Evolutionary conservation across 257 asterid species (phyloP).

Genomic region (Scutellaria galericulata): DNA sequence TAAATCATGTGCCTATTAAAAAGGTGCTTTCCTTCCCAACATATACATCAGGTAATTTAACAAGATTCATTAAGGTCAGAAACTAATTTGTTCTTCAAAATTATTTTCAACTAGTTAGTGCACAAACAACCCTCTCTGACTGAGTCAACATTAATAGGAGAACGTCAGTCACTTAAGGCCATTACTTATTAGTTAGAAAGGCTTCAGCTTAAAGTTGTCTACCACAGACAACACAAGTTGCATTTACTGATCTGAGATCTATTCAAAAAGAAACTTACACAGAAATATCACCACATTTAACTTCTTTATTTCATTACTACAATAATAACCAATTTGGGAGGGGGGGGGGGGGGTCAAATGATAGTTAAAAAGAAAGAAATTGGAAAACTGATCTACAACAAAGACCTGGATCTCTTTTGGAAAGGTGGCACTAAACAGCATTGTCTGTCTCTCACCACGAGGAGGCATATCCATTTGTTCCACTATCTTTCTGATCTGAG

Average conservation of each 20-base stretch:
- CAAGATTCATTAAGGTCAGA: neutral
- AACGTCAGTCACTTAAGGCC: too few relatives aligned
- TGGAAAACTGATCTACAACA: neutral
- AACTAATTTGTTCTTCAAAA: neutral
- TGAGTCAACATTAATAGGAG: neutral
- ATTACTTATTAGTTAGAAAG: neutral
- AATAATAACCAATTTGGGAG: neutral
- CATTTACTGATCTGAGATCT: neutral
- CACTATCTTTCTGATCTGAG: constrained; percentile 83
- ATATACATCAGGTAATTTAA: neutral
- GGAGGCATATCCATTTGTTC: constrained; percentile 88
- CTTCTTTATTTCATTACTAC: neutral
- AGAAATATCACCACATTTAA: neutral
- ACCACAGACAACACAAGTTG: constrained; percentile 8
- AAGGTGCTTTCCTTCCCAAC: neutral
- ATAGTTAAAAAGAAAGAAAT: constrained; percentile 17
- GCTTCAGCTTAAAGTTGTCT: neutral
- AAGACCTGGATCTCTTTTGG: constrained; percentile 24
- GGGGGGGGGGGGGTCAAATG: neutral
- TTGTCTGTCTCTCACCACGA: constrained; percentile 22
- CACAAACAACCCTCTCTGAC: neutral
- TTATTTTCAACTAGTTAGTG: neutral
- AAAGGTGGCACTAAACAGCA: constrained; percentile 14
- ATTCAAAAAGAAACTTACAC: neutral
- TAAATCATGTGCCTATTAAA: neutral